These are phyloP conservation scores for Streptanthus diversifolius DNA, from an alignment of 345 rosid genomes.

Conservation along the genomic window DNA sequence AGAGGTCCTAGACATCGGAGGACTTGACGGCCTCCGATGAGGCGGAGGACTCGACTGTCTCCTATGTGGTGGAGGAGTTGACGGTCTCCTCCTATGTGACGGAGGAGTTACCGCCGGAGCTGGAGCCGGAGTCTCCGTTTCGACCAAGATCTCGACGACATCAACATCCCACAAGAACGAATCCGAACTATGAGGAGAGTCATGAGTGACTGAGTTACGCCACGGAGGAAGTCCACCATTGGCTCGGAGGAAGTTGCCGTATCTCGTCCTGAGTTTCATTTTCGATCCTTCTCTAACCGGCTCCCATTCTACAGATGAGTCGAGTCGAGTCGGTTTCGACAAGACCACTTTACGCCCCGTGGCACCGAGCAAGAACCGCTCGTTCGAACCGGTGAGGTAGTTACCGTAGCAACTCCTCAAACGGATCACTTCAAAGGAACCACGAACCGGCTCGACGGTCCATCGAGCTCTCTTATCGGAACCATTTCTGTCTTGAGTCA, in stretches of 20 bases:
- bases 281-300: slow-evolving; percentile 50
- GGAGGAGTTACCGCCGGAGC: slow-evolving; percentile 21
- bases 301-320: slow-evolving; percentile 70
- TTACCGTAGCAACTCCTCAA: slow-evolving; percentile 58
- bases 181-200: slow-evolving; percentile 49
- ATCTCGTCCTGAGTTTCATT: slow-evolving; percentile 55
- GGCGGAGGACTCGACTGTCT: neutral
- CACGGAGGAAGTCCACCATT: slow-evolving; percentile 80
- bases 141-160: slow-evolving; percentile 45
- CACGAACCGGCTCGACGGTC: slow-evolving; percentile 63
- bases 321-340: slow-evolving; percentile 47
- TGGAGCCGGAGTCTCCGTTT: slow-evolving; percentile 1
- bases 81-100: slow-evolving; percentile 45
- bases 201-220: slow-evolving; percentile 81
- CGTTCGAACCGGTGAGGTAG: slow-evolving; percentile 76
- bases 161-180: slow-evolving; percentile 77
- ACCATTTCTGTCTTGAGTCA: slow-evolving; percentile 67
- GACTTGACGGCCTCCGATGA: slow-evolving; percentile 44
- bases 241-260: slow-evolving; percentile 66
- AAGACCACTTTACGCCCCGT: slow-evolving; percentile 68
- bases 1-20: slow-evolving; percentile 20
- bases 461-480: slow-evolving; percentile 57
- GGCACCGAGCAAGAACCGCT: slow-evolving; percentile 73
- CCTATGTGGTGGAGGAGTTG: slow-evolving; percentile 18
- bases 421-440: slow-evolving; percentile 48